Base-by-base conservation (phyloP, 164 flowering plant genomes). In the Magnolia sinica region DNA sequence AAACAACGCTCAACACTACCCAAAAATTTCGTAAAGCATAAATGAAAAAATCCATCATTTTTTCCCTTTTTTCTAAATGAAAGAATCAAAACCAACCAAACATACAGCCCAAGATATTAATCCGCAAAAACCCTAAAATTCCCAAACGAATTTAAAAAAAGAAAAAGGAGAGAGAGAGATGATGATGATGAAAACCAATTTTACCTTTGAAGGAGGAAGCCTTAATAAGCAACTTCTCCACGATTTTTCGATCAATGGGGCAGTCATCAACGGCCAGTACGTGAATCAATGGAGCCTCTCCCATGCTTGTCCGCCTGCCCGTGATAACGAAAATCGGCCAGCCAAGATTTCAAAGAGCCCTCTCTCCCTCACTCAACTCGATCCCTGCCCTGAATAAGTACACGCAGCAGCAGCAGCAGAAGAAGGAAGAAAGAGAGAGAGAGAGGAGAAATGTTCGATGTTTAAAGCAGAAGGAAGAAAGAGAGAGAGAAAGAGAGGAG, bases 211-310 rank as follows among this genome's bases (percentile, higher is more conserved):
- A 76, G 65, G 45, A 59, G 61, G 78, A 78, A n/a, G 61, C 29
- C 67, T 74, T 79, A 76, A 79, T 63, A 8, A 76, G 80, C 37
- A 76, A 67, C 74, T 74, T 76, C 76, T 79, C 80, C 20, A 79
- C 80, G 13, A 82, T 66, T 74, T 74, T 79, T 61, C 84, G 81
- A 64, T 79, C 80, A 74, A 82, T 22, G 8, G 52, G 55, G 68
- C 78, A 76, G 70, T 82, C 84, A 50, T 82, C 84, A 11, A 82
- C 79, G 22, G 72, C 82, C 68, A 82, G 50, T 1, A 79, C 80
- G 20, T 77, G 84, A 74, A 77, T 55, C 67, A 14, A 27, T 31
- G 59, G 10, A 24, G 52, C 64, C 50, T 75, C 78, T 23, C 22
- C 72, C 72, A 76, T 59, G 59, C 65, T n/a, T 11, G 23, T 45